Conservation (phyloP, 1,284 basidiomycete species). For the Pseudozyma tsukubaensis region DNA sequence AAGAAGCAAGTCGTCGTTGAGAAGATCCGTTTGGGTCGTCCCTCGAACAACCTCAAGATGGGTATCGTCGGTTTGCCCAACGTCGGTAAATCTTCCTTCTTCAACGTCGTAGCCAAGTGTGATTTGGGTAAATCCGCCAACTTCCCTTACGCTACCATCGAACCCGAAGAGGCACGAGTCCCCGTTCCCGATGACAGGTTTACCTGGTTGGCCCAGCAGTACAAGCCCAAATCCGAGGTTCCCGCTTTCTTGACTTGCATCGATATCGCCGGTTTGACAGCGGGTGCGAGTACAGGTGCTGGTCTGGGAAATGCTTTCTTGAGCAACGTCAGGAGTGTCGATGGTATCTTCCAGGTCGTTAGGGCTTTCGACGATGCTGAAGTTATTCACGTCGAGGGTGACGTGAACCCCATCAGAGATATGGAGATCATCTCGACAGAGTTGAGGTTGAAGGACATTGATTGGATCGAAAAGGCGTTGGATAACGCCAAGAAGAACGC, state of each 20-base stretch:
- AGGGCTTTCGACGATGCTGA: slow-evolving; percentile 98
- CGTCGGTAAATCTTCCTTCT: slow-evolving; percentile 68
- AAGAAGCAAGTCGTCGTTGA: slow-evolving; percentile 56
- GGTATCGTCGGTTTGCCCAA: slow-evolving; percentile 68
- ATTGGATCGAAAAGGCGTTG: slow-evolving; percentile 94
- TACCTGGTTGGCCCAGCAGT: slow-evolving; percentile 89
- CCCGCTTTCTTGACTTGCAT: slow-evolving; percentile 98
- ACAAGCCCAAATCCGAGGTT: slow-evolving; percentile 88
- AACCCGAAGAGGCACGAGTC: slow-evolving; percentile 78
- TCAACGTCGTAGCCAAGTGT: slow-evolving; percentile 87
- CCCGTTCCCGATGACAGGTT: slow-evolving; percentile 96
- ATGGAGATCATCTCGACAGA: slow-evolving; percentile 95
- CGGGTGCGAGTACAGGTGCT: slow-evolving; percentile 96
- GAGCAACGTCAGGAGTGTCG: slow-evolving; percentile 96
- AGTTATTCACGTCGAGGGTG: slow-evolving; percentile 98
- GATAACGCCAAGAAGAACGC: slow-evolving; percentile 72
- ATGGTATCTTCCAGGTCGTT: slow-evolving; percentile 99
- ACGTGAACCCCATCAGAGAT: slow-evolving; percentile 93
- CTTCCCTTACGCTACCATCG: slow-evolving; percentile 96
- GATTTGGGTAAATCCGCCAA: slow-evolving; percentile 97
- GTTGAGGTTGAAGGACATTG: slow-evolving; percentile 90
- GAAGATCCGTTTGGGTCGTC: slow-evolving; percentile 64
- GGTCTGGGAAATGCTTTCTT: slow-evolving; percentile 98
- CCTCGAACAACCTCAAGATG: slow-evolving; percentile 68
- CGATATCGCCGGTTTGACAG: slow-evolving; percentile 96